phyloP scores from a whole-genome alignment of 805 yeast genomes.

The Barnettozyma californica region DNA sequence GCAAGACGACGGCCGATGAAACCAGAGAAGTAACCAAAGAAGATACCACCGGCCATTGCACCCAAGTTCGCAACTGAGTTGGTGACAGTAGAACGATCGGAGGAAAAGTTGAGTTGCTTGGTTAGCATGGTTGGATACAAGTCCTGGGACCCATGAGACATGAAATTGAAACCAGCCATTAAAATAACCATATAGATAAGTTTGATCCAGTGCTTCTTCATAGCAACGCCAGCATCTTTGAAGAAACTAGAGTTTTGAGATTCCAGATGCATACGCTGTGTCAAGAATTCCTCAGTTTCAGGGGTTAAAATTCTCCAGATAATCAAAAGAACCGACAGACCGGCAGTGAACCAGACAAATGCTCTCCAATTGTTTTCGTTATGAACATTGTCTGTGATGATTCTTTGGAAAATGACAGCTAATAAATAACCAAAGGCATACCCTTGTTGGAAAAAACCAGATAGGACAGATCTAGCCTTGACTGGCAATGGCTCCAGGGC shows the following conservation, averaged over 20 bases:
- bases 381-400: constrained; percentile 47
- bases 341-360: constrained; percentile 66
- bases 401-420: constrained; percentile 61
- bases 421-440: constrained; percentile 65
- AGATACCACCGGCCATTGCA: constrained; percentile 51
- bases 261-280: constrained; percentile 34
- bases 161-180: constrained; percentile 60
- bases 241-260: constrained; percentile 29
- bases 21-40: constrained; percentile 51
- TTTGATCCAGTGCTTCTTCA: constrained; percentile 52
- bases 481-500: constrained; percentile 44
- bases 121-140: constrained; percentile 51
- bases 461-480: constrained; percentile 49
- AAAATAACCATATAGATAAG: constrained; percentile 50
- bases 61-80: constrained; percentile 55
- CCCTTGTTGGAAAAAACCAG: constrained; percentile 77
- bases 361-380: constrained; percentile 47
- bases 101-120: constrained; percentile 38
- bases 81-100: constrained; percentile 46
- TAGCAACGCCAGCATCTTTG: constrained; percentile 29
- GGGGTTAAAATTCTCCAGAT: constrained; percentile 39
- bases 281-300: constrained; percentile 48
- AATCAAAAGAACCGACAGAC: constrained; percentile 40
- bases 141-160: constrained; percentile 63
- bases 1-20: constrained; percentile 52